Conservation (phyloP, 2,329 filamentous ascomycete species). For the Cercospora citrullina region DNA sequence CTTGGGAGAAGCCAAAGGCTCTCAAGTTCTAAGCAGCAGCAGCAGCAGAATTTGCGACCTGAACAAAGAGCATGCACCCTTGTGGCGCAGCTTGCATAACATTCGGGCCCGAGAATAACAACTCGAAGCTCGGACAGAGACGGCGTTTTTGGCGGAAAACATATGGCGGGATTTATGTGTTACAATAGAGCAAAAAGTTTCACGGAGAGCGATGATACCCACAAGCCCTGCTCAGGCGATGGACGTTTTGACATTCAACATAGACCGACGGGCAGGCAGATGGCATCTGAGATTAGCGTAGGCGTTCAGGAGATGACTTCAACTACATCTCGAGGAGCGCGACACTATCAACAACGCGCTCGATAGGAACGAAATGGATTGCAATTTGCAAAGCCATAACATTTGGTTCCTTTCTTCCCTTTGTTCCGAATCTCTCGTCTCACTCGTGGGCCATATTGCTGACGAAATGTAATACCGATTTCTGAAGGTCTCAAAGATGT, state of each 20-base stretch:
- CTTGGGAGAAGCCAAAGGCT: slow-evolving; percentile 96
- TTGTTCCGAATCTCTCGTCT: too few species aligned
- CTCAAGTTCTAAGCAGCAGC: slow-evolving; percentile 74
- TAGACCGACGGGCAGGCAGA: slow-evolving; percentile 30
- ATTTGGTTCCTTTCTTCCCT: not conserved
- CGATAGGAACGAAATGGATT: slow-evolving; percentile 27
- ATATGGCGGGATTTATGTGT: slow-evolving; percentile 11
- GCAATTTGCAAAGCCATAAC: slow-evolving; percentile 3
- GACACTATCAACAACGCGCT: slow-evolving; percentile 26
- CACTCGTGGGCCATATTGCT: too few species aligned
- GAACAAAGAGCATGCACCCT: not conserved
- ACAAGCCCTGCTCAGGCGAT: slow-evolving; percentile 31
- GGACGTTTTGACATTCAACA: slow-evolving; percentile 31
- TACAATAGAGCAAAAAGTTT: slow-evolving; percentile 24
- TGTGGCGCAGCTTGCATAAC: slow-evolving; percentile 12
- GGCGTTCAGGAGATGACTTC: slow-evolving; percentile 34
- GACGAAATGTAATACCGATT: too few species aligned
- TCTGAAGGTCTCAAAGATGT: not conserved
- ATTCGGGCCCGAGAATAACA: slow-evolving; percentile 14
- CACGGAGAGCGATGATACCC: slow-evolving; percentile 33
- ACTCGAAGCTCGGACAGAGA: slow-evolving; percentile 7
- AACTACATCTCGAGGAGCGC: slow-evolving; percentile 31
- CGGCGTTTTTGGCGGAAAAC: slow-evolving; percentile 21
- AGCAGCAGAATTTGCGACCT: not conserved
- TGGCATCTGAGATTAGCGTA: slow-evolving; percentile 31